Conservation (phyloP, 306 rosid species). For the Hippophae tibetana region DNA sequence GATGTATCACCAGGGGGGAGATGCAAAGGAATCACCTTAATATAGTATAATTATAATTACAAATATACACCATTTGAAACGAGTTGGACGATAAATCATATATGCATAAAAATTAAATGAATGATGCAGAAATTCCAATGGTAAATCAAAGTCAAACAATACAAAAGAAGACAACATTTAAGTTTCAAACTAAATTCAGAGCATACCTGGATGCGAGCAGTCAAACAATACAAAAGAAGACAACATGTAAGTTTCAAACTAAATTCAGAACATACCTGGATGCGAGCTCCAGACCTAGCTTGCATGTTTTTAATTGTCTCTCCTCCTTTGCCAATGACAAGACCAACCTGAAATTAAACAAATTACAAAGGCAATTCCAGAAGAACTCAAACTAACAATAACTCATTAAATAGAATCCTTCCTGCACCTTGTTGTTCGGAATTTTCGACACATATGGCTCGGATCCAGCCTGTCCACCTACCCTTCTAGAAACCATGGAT, state of each 20-base stretch:
- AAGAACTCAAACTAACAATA: background rate
- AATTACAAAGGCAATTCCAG: background rate
- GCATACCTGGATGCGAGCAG: constrained; percentile 82
- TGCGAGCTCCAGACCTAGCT: constrained; percentile 75
- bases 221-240: background rate
- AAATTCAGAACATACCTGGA: constrained; percentile 49
- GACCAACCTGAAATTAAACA: constrained; percentile 62
- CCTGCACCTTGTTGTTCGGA: constrained; percentile 81
- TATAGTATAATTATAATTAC: background rate
- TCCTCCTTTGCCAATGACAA: constrained; percentile 94
- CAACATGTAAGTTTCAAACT: background rate
- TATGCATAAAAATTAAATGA: background rate
- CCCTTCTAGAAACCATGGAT: constrained; percentile 52
- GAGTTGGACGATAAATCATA: background rate
- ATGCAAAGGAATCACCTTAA: constrained; percentile 93
- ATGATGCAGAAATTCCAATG: background rate
- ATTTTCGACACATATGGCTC: constrained; percentile 65
- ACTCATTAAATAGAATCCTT: background rate
- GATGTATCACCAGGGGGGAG: constrained; percentile 96
- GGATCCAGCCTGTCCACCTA: constrained; percentile 64
- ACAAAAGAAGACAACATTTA: background rate
- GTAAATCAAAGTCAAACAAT: background rate
- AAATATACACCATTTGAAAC: too few species aligned
- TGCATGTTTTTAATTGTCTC: constrained; percentile 95
- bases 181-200: background rate